Base-by-base conservation (phyloP, 2,329 filamentous ascomycete genomes). In the Nemania sp. region DNA sequence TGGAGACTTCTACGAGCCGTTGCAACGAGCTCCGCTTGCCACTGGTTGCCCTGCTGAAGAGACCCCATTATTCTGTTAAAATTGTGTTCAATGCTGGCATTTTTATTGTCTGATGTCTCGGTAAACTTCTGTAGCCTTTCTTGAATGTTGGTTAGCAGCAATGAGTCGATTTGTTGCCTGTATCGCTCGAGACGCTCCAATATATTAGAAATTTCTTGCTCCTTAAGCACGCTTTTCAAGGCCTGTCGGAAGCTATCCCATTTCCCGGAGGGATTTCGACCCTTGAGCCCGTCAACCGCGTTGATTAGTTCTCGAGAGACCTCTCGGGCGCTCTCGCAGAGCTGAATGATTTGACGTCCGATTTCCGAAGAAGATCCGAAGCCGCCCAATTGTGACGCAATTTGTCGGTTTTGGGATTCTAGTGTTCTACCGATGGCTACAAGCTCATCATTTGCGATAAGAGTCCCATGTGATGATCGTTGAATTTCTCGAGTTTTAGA, bases 211-310 rank as follows among this genome's bases (percentile, higher is more conserved):
- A 45, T 45, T n/a, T 45, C 43, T 20, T 20, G 43, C 15, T 45
- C 43, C n/a, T 45, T 45, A 5, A 15, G 43, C 7, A 45, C 15
- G 43, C 43, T 45, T 45, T 45, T 45, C 13, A 45, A 15, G 11
- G 43, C 43, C 18, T 45, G 43, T n/a, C 43, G 43, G 43, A 45
- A 45, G 43, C 43, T 45, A 15, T 45, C 43, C 43, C 43, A 45
- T 45, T 45, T 45, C n/a, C 43, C 43, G 18, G 15, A 45, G 7
- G 15, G 43, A 20, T 45, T 45, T n/a, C n/a, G 43, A n/a, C 43
- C 18, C 15, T 45, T 45, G 43, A 45, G 43, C 15, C 43, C 43
- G 5, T 45, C 43, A n/a, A 45, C 43, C 43, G n/a, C 43, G 18
- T 45, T 15, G n/a, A 45, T 45, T 5, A 45, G 43, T 45, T 45